Conservation (phyloP, 768 basidiomycete species). For the Mycena metata region DNA sequence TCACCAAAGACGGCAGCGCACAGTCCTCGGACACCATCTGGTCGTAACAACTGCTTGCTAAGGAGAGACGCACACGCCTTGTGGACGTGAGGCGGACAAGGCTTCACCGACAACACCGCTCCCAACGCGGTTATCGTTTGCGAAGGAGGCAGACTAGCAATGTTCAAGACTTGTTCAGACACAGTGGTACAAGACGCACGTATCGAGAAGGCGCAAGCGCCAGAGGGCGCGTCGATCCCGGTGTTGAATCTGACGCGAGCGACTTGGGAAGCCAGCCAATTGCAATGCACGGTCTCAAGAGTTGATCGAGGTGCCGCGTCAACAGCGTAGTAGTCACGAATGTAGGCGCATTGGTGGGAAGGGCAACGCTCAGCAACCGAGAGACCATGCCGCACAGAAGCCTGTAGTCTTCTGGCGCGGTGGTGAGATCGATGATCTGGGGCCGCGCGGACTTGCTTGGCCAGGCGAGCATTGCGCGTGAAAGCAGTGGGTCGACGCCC, state of each 20-base stretch:
- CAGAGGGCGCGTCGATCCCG: slow-evolving; percentile 62
- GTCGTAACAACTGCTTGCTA: slow-evolving; percentile 77
- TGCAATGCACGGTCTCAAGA: slow-evolving; percentile 71
- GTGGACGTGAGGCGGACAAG: slow-evolving; percentile 64
- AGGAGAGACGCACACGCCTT: slow-evolving; percentile 74
- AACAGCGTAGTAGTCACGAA: slow-evolving; percentile 72
- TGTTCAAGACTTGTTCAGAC: slow-evolving; percentile 36
- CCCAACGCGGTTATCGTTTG: slow-evolving; percentile 78
- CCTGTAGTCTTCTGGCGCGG: slow-evolving; percentile 57
- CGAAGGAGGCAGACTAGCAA: slow-evolving; percentile 70
- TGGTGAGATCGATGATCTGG: slow-evolving; percentile 59
- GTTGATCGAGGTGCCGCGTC: slow-evolving; percentile 65
- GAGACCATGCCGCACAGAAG: slow-evolving; percentile 58
- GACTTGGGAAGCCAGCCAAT: slow-evolving; percentile 83
- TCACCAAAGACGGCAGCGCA: slow-evolving; percentile 79
- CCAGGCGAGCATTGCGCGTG: slow-evolving; percentile 58
- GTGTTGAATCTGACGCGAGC: slow-evolving; percentile 51
- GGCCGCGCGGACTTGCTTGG: slow-evolving; percentile 43
- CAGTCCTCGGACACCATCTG: slow-evolving; percentile 78
- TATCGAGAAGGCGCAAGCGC: slow-evolving; percentile 70
- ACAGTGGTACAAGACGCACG: slow-evolving; percentile 61
- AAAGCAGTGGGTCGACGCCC: slow-evolving; percentile 71
- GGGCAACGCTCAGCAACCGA: slow-evolving; percentile 63
- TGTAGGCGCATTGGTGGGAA: slow-evolving; percentile 72
- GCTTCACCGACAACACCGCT: slow-evolving; percentile 62